phyloP scores from a whole-genome alignment of 805 yeast genomes.

The Maudiozyma barnettii region DNA sequence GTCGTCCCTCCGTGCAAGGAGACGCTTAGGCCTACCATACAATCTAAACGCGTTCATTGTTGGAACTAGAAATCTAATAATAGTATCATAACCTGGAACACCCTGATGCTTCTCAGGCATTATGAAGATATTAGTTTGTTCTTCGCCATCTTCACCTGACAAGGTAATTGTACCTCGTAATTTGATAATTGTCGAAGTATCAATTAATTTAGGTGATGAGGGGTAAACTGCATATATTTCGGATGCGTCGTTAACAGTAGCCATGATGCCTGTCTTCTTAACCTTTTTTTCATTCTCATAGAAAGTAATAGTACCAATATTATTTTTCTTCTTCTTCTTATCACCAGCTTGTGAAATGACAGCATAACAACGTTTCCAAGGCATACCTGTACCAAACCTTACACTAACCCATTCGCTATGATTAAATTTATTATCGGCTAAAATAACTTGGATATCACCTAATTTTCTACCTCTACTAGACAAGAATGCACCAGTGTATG shows the following conservation, averaged over 20 bases:
- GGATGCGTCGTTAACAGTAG: conserved; percentile 61
- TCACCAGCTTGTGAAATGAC: conserved; percentile 63
- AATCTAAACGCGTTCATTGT: conserved; percentile 58
- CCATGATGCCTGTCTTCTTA: conserved; percentile 66
- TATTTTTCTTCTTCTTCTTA: conserved; percentile 19
- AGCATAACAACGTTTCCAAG: conserved; percentile 91
- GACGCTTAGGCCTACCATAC: conserved; percentile 63
- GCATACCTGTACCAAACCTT: conserved; percentile 93
- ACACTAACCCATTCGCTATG: conserved; percentile 94
- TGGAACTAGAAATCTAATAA: conserved; percentile 61
- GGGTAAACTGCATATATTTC: conserved; percentile 87
- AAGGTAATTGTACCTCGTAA: conserved; percentile 71
- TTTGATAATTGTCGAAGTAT: conserved; percentile 79
- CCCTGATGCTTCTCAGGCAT: conserved; percentile 69
- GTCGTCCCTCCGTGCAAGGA: conserved; percentile 48
- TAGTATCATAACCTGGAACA: conserved; percentile 61
- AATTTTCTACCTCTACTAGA: conserved; percentile 80
- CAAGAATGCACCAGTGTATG: conserved; percentile 89
- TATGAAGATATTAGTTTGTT: conserved; percentile 40
- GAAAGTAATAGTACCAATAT: conserved; percentile 61
- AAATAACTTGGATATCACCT: conserved; percentile 75
- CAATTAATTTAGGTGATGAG: conserved; percentile 68
- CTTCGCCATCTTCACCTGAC: conserved; percentile 39
- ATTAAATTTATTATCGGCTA: conserved; percentile 68
- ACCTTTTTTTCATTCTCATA: conserved; percentile 70